Evolutionary conservation across 306 rosid species (phyloP).

Genomic region (Acmispon strigosus): DNA sequence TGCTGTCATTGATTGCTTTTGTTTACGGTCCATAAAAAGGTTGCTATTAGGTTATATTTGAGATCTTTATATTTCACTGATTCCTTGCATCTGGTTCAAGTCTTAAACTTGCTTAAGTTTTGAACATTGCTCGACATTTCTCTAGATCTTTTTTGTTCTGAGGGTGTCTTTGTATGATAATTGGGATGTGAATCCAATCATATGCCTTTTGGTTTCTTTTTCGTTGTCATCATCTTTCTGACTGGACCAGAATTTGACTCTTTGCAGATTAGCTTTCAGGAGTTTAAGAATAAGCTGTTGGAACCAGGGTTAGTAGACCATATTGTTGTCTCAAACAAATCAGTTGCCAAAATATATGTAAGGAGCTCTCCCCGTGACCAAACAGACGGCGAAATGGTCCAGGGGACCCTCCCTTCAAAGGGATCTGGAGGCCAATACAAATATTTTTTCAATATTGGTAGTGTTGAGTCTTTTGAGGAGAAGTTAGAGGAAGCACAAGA

Average conservation of each 20-base stretch:
- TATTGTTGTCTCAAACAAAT: slow-evolving; percentile 81
- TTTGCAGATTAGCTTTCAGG: slow-evolving; percentile 95
- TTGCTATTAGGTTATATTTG: not conserved
- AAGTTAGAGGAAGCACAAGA: slow-evolving; percentile 98
- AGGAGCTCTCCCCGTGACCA: slow-evolving; percentile 53
- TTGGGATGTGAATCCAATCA: not conserved
- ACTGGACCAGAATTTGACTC: slow-evolving; percentile 12
- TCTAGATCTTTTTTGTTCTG: not conserved
- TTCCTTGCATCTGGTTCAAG: not conserved
- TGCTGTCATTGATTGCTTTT: not conserved
- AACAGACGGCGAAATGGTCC: slow-evolving; percentile 56
- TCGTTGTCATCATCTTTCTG: not conserved
- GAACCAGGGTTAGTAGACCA: slow-evolving; percentile 95
- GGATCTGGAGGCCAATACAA: slow-evolving; percentile 62
- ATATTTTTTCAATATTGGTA: slow-evolving; percentile 83
- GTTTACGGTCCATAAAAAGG: not conserved
- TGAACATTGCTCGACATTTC: not conserved
- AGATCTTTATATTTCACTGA: not conserved
- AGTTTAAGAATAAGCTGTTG: slow-evolving; percentile 88
- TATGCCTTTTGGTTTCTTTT: not conserved
- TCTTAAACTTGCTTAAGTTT: slow-evolving; percentile 4
- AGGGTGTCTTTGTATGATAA: slow-evolving; percentile 9
- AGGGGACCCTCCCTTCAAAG: slow-evolving; percentile 44
- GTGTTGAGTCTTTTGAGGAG: slow-evolving; percentile 94
- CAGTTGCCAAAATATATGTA: slow-evolving; percentile 88